These are phyloP conservation scores for Solanum lycopersicoides DNA, from an alignment of 257 asterid genomes.

Conservation along the genomic window DNA sequence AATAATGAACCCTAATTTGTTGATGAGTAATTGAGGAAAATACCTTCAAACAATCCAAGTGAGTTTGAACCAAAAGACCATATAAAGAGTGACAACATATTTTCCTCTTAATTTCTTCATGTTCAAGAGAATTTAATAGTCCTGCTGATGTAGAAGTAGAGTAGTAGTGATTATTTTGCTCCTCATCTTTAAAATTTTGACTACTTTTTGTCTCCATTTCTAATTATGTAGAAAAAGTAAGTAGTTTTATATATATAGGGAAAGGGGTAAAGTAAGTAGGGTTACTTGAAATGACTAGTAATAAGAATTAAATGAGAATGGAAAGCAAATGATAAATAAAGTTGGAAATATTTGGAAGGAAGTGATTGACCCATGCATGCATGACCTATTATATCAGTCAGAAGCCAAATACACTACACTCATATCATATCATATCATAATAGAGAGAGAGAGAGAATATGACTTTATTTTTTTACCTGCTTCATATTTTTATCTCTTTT, in stretches of 20 bases:
- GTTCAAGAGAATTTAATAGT: neutral
- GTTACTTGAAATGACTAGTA: neutral
- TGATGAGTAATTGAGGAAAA: neutral
- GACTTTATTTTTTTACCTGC: neutral
- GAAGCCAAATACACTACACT: neutral
- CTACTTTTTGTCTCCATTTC: constrained; percentile 1
- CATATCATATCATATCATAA: neutral
- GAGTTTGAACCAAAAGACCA: constrained; percentile 6
- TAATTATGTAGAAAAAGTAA: neutral
- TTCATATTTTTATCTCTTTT: neutral
- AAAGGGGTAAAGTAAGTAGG: neutral
- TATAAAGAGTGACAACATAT: constrained; percentile 2
- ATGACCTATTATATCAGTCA: neutral
- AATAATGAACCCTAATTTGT: neutral
- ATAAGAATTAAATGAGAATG: neutral
- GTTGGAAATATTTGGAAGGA: neutral
- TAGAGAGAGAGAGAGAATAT: neutral
- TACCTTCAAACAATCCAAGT: constrained; percentile 6
- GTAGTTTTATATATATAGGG: neutral
- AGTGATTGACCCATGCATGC: constrained; percentile 5
- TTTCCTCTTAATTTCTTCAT: constrained; percentile 2
- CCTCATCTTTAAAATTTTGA: neutral
- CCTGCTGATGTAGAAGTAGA: neutral
- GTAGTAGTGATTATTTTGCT: neutral
- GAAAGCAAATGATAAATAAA: neutral